Percentiles rank a stretch among this genome's conserved stretches.
phyloP scores from a whole-genome alignment of 23 red algal genomes.

The Gracilariopsis chorda region DNA sequence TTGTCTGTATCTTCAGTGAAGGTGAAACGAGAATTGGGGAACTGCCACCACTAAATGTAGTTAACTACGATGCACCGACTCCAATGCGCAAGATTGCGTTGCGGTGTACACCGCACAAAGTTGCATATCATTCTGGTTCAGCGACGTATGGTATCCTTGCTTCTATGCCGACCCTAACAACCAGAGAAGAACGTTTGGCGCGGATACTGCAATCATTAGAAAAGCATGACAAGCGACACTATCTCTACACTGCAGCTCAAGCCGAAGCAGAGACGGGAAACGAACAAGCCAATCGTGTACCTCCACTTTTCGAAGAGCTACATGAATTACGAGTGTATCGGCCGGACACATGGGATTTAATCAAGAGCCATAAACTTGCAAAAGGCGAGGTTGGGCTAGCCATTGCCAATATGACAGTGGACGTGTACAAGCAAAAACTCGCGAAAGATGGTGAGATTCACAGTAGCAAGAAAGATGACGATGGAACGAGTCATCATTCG shows the following conservation, averaged over 20 bases:
- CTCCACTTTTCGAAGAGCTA: conserved; percentile 67
- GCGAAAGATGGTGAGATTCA: conserved; percentile 50
- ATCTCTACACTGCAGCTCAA: conserved; percentile 47
- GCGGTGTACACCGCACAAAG: conserved; percentile 65
- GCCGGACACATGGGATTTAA: conserved; percentile 84
- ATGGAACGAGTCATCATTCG: conserved; percentile 68
- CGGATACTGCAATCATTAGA: conserved; percentile 60
- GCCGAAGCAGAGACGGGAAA: conserved; percentile 66
- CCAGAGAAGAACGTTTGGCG: conserved; percentile 38
- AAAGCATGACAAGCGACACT: conserved; percentile 63
- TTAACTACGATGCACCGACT: conserved; percentile 60
- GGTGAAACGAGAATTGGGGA: conserved; percentile 52
- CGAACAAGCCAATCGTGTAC: conserved; percentile 52
- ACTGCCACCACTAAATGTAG: conserved; percentile 13
- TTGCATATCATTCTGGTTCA: conserved; percentile 67
- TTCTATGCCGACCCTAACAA: conserved; percentile 71
- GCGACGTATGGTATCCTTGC: conserved; percentile 69
- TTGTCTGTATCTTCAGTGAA: conserved; percentile 57
- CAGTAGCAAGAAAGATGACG: conserved; percentile 51
- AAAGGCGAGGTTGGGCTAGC: conserved; percentile 82
- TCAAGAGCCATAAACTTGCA: conserved; percentile 66
- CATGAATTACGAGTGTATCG: conserved; percentile 85
- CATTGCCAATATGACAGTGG: conserved; percentile 71
- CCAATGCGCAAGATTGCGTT: conserved; percentile 65
- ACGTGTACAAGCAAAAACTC: conserved; percentile 65